These are phyloP conservation scores for Beta macrorhiza DNA, from an alignment of 179 eudicot species.

Conservation along the genomic window DNA sequence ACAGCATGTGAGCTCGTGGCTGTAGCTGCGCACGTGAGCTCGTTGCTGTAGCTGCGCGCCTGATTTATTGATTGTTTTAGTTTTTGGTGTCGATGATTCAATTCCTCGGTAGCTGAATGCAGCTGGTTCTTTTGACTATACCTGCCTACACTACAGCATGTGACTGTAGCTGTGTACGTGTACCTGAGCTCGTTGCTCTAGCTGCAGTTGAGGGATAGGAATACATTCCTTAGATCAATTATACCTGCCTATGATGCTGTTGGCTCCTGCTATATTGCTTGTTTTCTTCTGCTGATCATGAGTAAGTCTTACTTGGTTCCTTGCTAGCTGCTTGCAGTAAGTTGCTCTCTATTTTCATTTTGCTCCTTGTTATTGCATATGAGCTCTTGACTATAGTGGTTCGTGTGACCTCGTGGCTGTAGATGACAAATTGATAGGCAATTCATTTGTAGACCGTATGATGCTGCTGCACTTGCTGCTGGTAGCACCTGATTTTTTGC, in stretches of 20 bases:
- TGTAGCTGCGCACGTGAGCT: slow-evolving; percentile 47
- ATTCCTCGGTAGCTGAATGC: slow-evolving; percentile 30
- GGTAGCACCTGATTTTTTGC: slow-evolving; percentile 23
- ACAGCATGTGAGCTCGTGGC: slow-evolving; percentile 40
- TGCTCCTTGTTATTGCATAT: background rate
- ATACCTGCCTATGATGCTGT: slow-evolving; percentile 30
- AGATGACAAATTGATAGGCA: slow-evolving; percentile 22
- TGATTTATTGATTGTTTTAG: slow-evolving; percentile 22
- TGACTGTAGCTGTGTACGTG: slow-evolving; percentile 28
- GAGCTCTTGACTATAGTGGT: slow-evolving; percentile 25
- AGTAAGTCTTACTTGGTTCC: slow-evolving; percentile 31
- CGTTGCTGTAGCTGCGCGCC: slow-evolving; percentile 38
- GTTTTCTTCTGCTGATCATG: slow-evolving; percentile 17
- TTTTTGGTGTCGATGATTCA: slow-evolving; percentile 20
- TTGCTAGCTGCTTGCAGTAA: slow-evolving; percentile 6
- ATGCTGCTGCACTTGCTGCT: slow-evolving; percentile 29
- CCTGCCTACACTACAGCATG: background rate
- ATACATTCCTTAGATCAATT: slow-evolving; percentile 18
- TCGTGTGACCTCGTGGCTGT: slow-evolving; percentile 23
- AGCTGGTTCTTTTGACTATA: slow-evolving; percentile 19
- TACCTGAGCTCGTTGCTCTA: slow-evolving; percentile 27
- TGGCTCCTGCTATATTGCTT: slow-evolving; percentile 23
- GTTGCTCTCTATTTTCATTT: background rate
- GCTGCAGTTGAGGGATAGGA: slow-evolving; percentile 23
- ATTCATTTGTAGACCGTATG: slow-evolving; percentile 20